Evolutionary conservation across 179 eudicot species (phyloP).

Genomic region (Corrigiola litoralis): DNA sequence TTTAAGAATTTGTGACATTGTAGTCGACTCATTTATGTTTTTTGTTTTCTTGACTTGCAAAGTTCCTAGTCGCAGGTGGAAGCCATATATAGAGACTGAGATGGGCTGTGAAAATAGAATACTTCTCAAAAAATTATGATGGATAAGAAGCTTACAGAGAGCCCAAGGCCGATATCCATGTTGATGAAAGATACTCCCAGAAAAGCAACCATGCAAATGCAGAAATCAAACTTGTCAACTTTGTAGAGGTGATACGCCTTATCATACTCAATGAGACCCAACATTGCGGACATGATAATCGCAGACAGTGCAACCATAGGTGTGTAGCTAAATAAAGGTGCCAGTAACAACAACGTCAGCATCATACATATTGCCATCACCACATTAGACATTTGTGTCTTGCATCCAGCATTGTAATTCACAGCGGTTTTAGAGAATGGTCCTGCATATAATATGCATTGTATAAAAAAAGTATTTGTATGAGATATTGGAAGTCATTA

Average conservation of each 20-base stretch:
- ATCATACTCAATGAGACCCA: constrained; percentile 65
- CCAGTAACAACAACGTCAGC: constrained; percentile 64
- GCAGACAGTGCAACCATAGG: constrained; percentile 89
- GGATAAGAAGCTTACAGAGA: constrained; percentile 76
- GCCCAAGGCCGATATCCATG: constrained; percentile 84
- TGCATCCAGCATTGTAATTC: constrained; percentile 78
- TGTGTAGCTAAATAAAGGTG: constrained; percentile 84
- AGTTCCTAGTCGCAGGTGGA: too few species aligned
- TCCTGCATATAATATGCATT: constrained; percentile 33
- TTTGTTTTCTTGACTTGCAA: too few species aligned
- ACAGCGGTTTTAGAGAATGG: constrained; percentile 96
- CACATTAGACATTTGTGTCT: constrained; percentile 67
- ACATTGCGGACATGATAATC: constrained; percentile 90
- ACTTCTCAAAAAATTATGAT: too few species aligned
- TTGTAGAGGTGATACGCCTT: constrained; percentile 56
- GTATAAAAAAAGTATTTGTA: background rate
- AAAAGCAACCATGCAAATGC: constrained; percentile 74
- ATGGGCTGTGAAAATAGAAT: too few species aligned
- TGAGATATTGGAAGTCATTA: background rate
- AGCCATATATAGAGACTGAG: too few species aligned
- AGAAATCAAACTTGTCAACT: constrained; percentile 82
- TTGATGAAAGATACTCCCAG: constrained; percentile 75
- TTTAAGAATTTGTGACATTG: too few species aligned
- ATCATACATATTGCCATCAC: constrained; percentile 68
- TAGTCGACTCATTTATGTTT: too few species aligned